Conservation (phyloP, 179 eudicot species). For the Silene noctiflora region DNA sequence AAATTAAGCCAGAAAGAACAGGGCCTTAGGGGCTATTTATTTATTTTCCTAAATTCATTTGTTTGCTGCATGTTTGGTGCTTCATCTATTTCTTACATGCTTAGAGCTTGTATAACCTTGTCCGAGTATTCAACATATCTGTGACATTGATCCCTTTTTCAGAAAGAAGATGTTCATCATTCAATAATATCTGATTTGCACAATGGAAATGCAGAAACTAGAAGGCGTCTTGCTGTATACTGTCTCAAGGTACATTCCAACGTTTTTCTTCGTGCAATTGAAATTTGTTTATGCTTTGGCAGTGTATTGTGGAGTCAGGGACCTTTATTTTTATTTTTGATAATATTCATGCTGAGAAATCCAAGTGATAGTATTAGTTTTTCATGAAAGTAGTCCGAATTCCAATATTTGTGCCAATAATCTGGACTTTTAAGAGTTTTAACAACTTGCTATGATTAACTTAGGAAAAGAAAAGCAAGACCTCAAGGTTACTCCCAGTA, state of each 20-base stretch:
- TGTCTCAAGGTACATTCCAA: conserved; percentile 76
- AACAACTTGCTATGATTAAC: not conserved
- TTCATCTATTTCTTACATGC: not conserved
- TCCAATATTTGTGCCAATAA: not conserved
- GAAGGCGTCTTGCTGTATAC: conserved; percentile 98
- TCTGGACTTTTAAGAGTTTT: not conserved
- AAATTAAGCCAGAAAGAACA: too few relatives aligned
- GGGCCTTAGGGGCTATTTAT: too few relatives aligned
- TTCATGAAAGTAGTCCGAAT: conserved; percentile 6
- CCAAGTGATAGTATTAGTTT: not conserved
- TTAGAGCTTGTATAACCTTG: not conserved
- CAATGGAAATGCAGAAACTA: conserved; percentile 97
- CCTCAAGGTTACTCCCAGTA: not conserved
- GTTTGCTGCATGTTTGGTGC: not conserved
- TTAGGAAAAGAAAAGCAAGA: not conserved
- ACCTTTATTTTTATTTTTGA: not conserved
- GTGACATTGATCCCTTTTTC: conserved; percentile 27
- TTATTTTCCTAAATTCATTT: too few relatives aligned
- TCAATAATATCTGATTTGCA: conserved; percentile 98
- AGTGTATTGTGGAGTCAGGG: not conserved
- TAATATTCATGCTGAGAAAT: not conserved
- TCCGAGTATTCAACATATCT: not conserved
- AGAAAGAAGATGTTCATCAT: conserved; percentile 99
- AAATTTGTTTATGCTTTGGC: conserved; percentile 10
- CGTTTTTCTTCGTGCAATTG: conserved; percentile 1